Evolutionary conservation across 2,329 filamentous ascomycete genomes (phyloP), one percentile per base, ranked within the genome.

Genomic region (Penicillium freii): DNA sequence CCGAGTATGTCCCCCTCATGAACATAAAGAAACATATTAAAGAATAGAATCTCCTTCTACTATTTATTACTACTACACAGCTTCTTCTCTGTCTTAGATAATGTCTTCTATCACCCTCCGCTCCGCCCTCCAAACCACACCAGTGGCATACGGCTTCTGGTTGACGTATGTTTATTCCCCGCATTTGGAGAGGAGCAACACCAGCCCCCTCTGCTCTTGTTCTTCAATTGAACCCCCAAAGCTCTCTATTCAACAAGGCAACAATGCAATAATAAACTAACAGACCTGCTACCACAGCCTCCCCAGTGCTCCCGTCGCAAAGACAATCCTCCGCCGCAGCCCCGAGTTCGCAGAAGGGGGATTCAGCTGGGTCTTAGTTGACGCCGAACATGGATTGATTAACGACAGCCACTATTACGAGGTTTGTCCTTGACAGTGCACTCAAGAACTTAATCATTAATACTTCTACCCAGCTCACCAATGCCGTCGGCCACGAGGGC

Each of bases 351-450:
- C 63, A 5, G 31, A 63, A 62, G 44, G 49, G 8, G 54, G 54
- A 42, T 72, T 71, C 59, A 69, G 66, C 60, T 77, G 74, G 74
- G 72, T 76, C 21, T 62, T 76, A 10, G 64, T 77, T 36, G 74
- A 77, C 45, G 72, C 71, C 34, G 74, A 77, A 62, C 74, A 77
- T 59, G 74, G 74, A 34, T 65, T 75, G 59, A 75, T 76, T 54
- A 65, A 69, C 31, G 74, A 76, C 48, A 59, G 62, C 40, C 64
- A 76, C 54, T 75, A 75, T 59, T 75, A 75, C 45, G 73, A 74
- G 55, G 70, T 73, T 31, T 10, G 60, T 54, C 11, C 1, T 27
- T 27, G 6, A 27, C 8, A 8, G 25, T 27, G 25, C 25, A 2
- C 36, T 10, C 5, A 2, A 9, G 19, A 40, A 19, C 5, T 1